These are phyloP conservation scores for Orychophragmus violaceus DNA, from an alignment of 345 rosid genomes.

Conservation along the genomic window DNA sequence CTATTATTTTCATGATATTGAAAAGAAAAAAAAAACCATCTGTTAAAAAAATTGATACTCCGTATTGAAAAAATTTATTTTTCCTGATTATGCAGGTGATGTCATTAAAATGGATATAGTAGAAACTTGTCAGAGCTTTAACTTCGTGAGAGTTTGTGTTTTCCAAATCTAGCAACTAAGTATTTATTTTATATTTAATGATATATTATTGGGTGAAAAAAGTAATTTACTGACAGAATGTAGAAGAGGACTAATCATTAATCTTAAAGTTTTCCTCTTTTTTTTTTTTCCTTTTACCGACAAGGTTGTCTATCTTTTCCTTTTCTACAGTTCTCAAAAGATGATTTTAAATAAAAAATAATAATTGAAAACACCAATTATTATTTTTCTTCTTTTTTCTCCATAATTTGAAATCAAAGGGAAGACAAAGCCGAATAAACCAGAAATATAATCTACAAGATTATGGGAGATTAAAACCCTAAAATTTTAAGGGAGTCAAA, in stretches of 20 bases:
- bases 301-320: constrained; percentile 13
- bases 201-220: neutral
- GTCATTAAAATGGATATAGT: neutral
- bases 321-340: constrained; percentile 4
- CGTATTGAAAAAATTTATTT: too few relatives aligned
- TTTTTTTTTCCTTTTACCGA: neutral
- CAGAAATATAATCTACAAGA: too few relatives aligned
- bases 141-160: neutral
- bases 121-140: neutral
- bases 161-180: neutral
- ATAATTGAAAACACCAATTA: constrained; percentile 12
- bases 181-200: neutral
- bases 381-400: too few relatives aligned
- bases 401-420: too few relatives aligned
- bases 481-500: too few relatives aligned
- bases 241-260: constrained; percentile 10
- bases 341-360: neutral
- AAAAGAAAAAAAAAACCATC: too few relatives aligned
- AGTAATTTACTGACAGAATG: neutral
- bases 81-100: neutral
- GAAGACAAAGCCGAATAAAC: too few relatives aligned
- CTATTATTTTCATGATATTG: too few relatives aligned
- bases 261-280: constrained; percentile 14
- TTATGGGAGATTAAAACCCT: too few relatives aligned
- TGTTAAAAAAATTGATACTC: too few relatives aligned